phyloP scores from a whole-genome alignment of 805 yeast genomes.

The Millerago galiae region DNA sequence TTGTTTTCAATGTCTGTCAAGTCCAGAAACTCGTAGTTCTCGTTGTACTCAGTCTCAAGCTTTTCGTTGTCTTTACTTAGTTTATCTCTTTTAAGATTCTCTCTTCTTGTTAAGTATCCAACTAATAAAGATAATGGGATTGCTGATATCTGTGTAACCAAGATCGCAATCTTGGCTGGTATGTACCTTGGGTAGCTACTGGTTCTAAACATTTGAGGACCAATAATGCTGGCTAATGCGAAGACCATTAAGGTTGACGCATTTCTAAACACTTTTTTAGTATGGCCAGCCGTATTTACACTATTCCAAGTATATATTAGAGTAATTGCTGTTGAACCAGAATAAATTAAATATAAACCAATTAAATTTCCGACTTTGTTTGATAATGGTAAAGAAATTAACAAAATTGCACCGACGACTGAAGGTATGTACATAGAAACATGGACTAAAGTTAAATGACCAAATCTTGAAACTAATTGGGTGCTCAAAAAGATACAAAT shows the following conservation, averaged over 20 bases:
- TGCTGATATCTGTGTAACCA: conserved; percentile 43
- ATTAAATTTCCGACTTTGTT: conserved; percentile 38
- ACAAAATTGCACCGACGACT: conserved; percentile 41
- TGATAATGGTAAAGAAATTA: conserved; percentile 30
- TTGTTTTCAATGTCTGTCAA: conserved; percentile 10
- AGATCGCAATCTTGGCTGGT: conserved; percentile 51
- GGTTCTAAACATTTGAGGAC: conserved; percentile 54
- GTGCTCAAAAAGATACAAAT: conserved; percentile 34
- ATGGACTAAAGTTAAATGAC: conserved; percentile 28
- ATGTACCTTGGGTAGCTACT: conserved; percentile 42
- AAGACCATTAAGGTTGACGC: conserved; percentile 47
- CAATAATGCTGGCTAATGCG: conserved; percentile 48
- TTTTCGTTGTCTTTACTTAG: background rate
- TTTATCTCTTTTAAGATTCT: conserved; percentile 43
- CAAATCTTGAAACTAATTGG: conserved; percentile 30
- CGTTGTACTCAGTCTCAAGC: background rate
- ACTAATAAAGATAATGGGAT: conserved; percentile 34
- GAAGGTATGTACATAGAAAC: conserved; percentile 39
- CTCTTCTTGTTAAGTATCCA: conserved; percentile 35
- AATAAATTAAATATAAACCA: conserved; percentile 41
- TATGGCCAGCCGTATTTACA: conserved; percentile 53
- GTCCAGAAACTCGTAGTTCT: conserved; percentile 8
- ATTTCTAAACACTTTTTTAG: conserved; percentile 46
- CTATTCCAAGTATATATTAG: conserved; percentile 52
- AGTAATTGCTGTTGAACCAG: conserved; percentile 50